These are phyloP conservation scores for Fusarium longipes DNA, from an alignment of 2,329 filamentous ascomycete genomes.

Conservation along the genomic window DNA sequence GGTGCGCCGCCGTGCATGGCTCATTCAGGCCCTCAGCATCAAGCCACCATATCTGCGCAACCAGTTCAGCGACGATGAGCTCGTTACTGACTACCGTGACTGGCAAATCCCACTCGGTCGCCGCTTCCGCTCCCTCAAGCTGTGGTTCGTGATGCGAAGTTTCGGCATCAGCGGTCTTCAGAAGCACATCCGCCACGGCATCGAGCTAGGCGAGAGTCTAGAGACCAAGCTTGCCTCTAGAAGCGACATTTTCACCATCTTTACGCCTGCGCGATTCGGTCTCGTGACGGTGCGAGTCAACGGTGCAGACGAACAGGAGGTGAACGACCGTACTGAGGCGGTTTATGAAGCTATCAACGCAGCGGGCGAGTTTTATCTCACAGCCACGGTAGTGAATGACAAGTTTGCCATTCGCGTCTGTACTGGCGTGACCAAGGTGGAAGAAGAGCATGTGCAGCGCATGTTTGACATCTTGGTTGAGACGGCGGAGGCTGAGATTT, in stretches of 20 bases:
- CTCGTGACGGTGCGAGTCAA: conserved; percentile 78
- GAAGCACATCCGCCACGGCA: conserved; percentile 75
- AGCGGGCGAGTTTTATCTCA: conserved; percentile 83
- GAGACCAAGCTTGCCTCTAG: conserved; percentile 67
- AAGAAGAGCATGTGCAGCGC: conserved; percentile 77
- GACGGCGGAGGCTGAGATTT: conserved; percentile 61
- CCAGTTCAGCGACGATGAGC: conserved; percentile 79
- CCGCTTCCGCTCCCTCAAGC: conserved; percentile 87
- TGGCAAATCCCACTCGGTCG: conserved; percentile 96
- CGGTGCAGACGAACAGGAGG: conserved; percentile 60
- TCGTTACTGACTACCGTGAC: conserved; percentile 95
- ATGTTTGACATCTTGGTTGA: conserved; percentile 80
- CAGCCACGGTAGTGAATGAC: conserved; percentile 77
- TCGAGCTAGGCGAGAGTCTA: conserved; percentile 78
- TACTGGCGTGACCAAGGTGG: conserved; percentile 73
- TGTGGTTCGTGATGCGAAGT: conserved; percentile 91
- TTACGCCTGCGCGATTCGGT: conserved; percentile 80
- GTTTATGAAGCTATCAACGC: conserved; percentile 81
- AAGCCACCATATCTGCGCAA: conserved; percentile 86
- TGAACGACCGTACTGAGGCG: conserved; percentile 76
- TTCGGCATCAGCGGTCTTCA: conserved; percentile 84
- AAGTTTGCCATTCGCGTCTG: conserved; percentile 85
- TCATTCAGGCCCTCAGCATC: conserved; percentile 83
- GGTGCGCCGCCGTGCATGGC: conserved; percentile 77
- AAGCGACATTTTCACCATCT: conserved; percentile 78